Evolutionary conservation across 495 filamentous ascomycete genomes (phyloP).

Genomic region (Hypoxylon fuscum): DNA sequence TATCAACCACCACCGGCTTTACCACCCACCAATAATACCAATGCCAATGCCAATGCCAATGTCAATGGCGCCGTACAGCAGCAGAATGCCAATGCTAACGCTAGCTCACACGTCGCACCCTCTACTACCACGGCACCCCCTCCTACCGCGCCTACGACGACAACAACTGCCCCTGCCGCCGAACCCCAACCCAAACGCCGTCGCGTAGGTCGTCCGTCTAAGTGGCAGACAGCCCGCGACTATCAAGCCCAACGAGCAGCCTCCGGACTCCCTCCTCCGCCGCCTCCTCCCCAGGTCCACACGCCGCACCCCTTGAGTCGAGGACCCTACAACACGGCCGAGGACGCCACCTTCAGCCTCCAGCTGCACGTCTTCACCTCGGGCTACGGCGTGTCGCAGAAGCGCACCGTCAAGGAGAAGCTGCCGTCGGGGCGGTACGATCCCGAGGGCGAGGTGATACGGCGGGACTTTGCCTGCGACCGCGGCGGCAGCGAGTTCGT

Average conservation of each 20-base stretch:
- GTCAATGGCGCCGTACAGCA: slow-evolving; percentile 13
- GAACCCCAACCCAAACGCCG: slow-evolving; percentile 24
- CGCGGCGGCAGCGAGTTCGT: slow-evolving; percentile 42
- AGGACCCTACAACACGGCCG: slow-evolving; percentile 56
- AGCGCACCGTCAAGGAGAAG: slow-evolving; percentile 45
- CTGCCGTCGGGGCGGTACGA: slow-evolving; percentile 43
- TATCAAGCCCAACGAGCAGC: slow-evolving; percentile 69
- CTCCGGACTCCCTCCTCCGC: slow-evolving; percentile 64
- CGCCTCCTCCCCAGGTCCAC: slow-evolving; percentile 67
- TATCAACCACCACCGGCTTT: slow-evolving; percentile 14
- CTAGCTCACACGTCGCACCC: neutral
- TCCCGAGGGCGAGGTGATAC: slow-evolving; percentile 39
- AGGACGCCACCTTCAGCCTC: slow-evolving; percentile 41
- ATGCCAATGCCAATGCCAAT: slow-evolving; percentile 4
- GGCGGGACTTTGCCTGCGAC: slow-evolving; percentile 45
- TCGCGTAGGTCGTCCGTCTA: slow-evolving; percentile 33
- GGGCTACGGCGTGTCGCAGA: slow-evolving; percentile 45
- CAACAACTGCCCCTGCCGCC: neutral
- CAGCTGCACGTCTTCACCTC: slow-evolving; percentile 44
- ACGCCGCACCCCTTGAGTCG: slow-evolving; percentile 78
- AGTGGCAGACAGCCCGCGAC: slow-evolving; percentile 25
- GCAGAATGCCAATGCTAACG: slow-evolving; percentile 6
- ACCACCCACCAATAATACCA: slow-evolving; percentile 14
- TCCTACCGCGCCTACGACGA: neutral
- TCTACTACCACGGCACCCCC: neutral